phyloP scores from a whole-genome alignment of 106 monocot genomes.

The Iris macrosiphon region DNA sequence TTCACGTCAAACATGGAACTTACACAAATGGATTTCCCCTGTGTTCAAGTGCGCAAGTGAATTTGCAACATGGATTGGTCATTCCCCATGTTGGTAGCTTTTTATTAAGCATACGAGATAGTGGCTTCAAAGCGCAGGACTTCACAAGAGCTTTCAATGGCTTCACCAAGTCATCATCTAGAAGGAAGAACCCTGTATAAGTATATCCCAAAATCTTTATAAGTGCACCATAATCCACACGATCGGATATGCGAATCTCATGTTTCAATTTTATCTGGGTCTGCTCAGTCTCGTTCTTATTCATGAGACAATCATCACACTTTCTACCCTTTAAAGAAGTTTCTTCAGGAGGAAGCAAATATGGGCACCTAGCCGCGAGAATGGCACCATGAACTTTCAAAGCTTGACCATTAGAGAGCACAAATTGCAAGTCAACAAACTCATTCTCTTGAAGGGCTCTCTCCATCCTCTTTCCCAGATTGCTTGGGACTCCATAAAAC shows the following conservation, averaged over 20 bases:
- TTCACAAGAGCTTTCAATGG: conserved; percentile 55
- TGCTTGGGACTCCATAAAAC: conserved; percentile 56
- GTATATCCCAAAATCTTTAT: conserved; percentile 64
- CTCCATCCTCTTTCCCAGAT: conserved; percentile 50
- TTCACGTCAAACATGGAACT: too few species aligned
- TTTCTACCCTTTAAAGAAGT: conserved; percentile 7
- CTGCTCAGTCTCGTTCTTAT: neutral
- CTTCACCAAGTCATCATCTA: conserved; percentile 31
- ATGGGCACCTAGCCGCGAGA: conserved; percentile 52
- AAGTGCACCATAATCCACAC: conserved; percentile 40
- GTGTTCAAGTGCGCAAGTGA: conserved; percentile 37
- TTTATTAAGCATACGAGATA: conserved; percentile 45
- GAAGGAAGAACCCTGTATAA: conserved; percentile 56
- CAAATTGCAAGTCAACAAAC: conserved; percentile 56
- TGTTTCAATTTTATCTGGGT: conserved; percentile 7
- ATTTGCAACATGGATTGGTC: conserved; percentile 31
- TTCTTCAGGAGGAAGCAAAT: conserved; percentile 41
- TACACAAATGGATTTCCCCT: conserved; percentile 46
- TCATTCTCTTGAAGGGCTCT: conserved; percentile 39
- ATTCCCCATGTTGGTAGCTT: conserved; percentile 42
- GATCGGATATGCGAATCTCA: conserved; percentile 55
- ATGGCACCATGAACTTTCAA: conserved; percentile 54
- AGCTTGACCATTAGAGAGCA: conserved; percentile 34
- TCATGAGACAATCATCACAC: conserved; percentile 7
- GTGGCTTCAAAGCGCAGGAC: conserved; percentile 44